Conservation (phyloP, 2,329 filamentous ascomycete species). For the Lachnellula willkommii region DNA sequence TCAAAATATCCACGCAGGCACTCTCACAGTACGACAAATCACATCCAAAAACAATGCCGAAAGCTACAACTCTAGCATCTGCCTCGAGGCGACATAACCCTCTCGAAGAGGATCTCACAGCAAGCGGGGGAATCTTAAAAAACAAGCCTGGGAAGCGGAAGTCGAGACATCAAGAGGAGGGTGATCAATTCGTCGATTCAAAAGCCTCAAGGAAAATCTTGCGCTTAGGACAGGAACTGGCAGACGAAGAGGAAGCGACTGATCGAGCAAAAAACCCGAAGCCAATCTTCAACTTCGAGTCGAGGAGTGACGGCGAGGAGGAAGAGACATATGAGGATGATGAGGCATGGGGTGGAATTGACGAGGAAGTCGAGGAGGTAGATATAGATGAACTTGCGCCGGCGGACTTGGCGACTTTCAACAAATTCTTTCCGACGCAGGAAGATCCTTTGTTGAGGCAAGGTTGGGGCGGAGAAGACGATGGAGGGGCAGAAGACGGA, state of each 20-base stretch:
- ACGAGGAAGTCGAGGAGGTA: constrained; percentile 63
- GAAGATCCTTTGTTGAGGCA: constrained; percentile 39
- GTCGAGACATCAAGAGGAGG: constrained; percentile 52
- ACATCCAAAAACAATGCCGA: constrained; percentile 59
- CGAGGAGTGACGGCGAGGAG: constrained; percentile 57
- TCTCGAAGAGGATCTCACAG: constrained; percentile 78
- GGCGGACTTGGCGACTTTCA: constrained; percentile 82
- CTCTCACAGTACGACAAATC: neutral
- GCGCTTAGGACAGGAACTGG: constrained; percentile 80
- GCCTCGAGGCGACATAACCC: constrained; percentile 74
- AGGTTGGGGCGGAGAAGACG: constrained; percentile 32
- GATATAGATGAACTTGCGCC: constrained; percentile 66
- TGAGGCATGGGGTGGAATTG: constrained; percentile 73
- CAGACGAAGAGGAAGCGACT: constrained; percentile 67
- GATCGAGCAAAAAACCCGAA: constrained; percentile 43
- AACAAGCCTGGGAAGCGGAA: constrained; percentile 69
- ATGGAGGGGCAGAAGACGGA: constrained; percentile 34
- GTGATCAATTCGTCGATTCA: constrained; percentile 74
- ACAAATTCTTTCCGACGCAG: constrained; percentile 75
- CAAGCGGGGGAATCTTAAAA: constrained; percentile 62
- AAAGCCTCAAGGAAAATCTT: constrained; percentile 86
- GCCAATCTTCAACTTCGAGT: constrained; percentile 73
- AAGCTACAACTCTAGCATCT: constrained; percentile 57
- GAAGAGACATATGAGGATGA: constrained; percentile 49
- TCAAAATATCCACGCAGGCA: neutral